Evolutionary conservation across 169 alveolate species (phyloP).

Genomic region (Plasmodium yoelii): DNA sequence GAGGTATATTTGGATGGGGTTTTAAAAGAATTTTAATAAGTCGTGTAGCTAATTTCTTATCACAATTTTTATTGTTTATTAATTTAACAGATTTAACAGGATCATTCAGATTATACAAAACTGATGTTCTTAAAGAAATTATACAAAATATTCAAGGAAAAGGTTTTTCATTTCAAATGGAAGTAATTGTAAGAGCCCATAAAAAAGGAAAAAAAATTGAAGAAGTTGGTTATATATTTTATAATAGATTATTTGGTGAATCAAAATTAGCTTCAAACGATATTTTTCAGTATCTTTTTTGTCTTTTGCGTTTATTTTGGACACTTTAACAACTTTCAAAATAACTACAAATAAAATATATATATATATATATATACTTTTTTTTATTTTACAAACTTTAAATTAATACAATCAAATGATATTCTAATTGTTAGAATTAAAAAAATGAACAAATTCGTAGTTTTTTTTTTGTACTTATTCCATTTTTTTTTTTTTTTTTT

Average conservation of each 20-base stretch:
- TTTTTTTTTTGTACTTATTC: too few species aligned
- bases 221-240: slow-evolving; percentile 97
- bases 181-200: slow-evolving; percentile 94
- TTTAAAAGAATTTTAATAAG: slow-evolving; percentile 93
- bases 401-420: too few species aligned
- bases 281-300: slow-evolving; percentile 91
- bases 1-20: slow-evolving; percentile 98
- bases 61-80: slow-evolving; percentile 88
- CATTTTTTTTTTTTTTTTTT: too few species aligned
- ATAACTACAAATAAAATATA: too few species aligned
- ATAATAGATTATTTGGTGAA: slow-evolving; percentile 96
- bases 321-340: slow-evolving; percentile 75
- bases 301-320: slow-evolving; percentile 90
- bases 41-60: slow-evolving; percentile 95
- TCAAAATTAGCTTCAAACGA: slow-evolving; percentile 96
- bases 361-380: too few species aligned
- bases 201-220: slow-evolving; percentile 90
- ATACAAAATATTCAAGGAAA: slow-evolving; percentile 54
- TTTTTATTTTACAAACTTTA: too few species aligned
- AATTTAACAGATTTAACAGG: slow-evolving; percentile 94
- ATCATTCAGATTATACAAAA: slow-evolving; percentile 94
- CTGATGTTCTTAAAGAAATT: slow-evolving; percentile 89
- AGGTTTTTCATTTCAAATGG: slow-evolving; percentile 98
- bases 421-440: too few species aligned
- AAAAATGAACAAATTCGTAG: too few species aligned